These are phyloP conservation scores for Otatea glauca DNA, from an alignment of 176 grass and related monocot species.

Conservation along the genomic window DNA sequence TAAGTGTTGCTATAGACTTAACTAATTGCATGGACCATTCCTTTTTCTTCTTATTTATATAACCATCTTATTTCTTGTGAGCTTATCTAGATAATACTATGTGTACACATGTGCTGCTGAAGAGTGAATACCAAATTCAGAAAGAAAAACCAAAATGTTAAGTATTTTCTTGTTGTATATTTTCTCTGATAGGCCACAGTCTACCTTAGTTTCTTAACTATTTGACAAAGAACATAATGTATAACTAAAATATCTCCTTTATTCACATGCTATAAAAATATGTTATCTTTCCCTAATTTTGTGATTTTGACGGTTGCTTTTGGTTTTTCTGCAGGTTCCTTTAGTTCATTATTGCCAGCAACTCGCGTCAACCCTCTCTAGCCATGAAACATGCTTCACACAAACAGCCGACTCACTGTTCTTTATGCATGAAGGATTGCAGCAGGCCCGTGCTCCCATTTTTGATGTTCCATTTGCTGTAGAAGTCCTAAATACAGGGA, in stretches of 20 bases:
- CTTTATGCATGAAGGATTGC: conserved; percentile 85
- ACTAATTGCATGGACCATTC: not conserved
- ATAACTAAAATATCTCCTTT: conserved; percentile 5
- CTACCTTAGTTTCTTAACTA: conserved; percentile 14
- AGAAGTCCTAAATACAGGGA: conserved; percentile 76
- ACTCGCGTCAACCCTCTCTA: conserved; percentile 84
- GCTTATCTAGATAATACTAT: not conserved
- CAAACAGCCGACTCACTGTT: conserved; percentile 96
- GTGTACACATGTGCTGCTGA: not conserved
- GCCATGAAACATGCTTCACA: conserved; percentile 88
- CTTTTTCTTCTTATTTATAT: not conserved
- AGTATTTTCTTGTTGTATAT: conserved; percentile 3
- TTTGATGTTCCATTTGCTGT: conserved; percentile 94
- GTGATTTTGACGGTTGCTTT: conserved; percentile 26
- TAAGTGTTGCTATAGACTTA: not conserved
- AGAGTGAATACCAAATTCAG: not conserved
- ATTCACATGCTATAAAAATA: conserved; percentile 19
- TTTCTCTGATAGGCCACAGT: not conserved
- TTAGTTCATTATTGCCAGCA: conserved; percentile 90
- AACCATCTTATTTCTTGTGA: not conserved
- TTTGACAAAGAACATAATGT: not conserved
- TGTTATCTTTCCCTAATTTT: not conserved
- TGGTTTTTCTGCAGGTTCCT: conserved; percentile 62
- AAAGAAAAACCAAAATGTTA: conserved; percentile 12
- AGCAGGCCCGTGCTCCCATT: conserved; percentile 87